Evolutionary conservation across 129 eudicot species (phyloP).

Genomic region (Artemisia argyi): DNA sequence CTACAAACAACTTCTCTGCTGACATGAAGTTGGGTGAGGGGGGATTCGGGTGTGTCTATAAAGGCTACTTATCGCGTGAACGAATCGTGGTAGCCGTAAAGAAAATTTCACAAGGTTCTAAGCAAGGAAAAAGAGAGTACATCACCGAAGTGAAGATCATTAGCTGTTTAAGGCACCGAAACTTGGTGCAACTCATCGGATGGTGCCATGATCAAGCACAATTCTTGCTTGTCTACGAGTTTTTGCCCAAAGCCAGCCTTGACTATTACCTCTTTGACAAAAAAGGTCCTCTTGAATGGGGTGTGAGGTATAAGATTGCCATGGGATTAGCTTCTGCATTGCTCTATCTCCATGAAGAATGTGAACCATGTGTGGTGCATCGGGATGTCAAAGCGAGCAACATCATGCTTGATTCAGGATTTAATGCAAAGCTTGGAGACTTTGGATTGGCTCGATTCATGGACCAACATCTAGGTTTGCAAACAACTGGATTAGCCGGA

Average conservation of each 20-base stretch:
- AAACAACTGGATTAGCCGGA: slow-evolving; percentile 59
- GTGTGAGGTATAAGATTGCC: slow-evolving; percentile 42
- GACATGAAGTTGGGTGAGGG: slow-evolving; percentile 51
- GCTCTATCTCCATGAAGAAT: slow-evolving; percentile 61
- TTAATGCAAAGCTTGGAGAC: slow-evolving; percentile 61
- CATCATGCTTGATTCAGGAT: slow-evolving; percentile 57
- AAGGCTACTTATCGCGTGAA: slow-evolving; percentile 33
- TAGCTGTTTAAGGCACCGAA: slow-evolving; percentile 51
- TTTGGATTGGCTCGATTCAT: slow-evolving; percentile 53
- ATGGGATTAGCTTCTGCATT: slow-evolving; percentile 49
- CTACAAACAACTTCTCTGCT: slow-evolving; percentile 42
- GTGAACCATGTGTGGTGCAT: slow-evolving; percentile 64
- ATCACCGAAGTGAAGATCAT: slow-evolving; percentile 52
- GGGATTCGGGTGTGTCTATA: slow-evolving; percentile 60
- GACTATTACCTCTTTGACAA: slow-evolving; percentile 40
- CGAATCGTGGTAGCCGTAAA: slow-evolving; percentile 41
- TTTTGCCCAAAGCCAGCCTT: slow-evolving; percentile 58
- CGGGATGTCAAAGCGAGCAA: slow-evolving; percentile 67
- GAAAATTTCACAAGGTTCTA: slow-evolving; percentile 44
- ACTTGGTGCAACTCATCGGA: slow-evolving; percentile 52
- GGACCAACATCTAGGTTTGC: slow-evolving; percentile 45
- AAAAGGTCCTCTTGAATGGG: slow-evolving; percentile 39
- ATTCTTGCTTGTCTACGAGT: slow-evolving; percentile 58
- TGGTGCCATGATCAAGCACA: slow-evolving; percentile 56
- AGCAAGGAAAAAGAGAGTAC: slow-evolving; percentile 54